Conservation (phyloP, 2,329 filamentous ascomycete species). For the Cercospora sp. region DNA sequence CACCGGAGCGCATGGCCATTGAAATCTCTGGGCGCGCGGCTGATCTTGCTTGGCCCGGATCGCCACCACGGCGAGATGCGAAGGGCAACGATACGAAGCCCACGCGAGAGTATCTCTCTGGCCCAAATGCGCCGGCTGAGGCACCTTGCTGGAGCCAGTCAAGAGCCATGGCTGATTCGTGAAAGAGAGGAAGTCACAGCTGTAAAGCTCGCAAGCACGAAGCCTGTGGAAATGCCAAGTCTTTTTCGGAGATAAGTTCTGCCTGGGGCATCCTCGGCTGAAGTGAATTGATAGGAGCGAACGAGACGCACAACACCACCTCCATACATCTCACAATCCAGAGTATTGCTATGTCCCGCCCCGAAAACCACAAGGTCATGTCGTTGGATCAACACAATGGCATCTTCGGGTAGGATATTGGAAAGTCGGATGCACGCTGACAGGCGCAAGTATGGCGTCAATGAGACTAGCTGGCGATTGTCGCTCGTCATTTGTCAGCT, state of each 20-base stretch:
- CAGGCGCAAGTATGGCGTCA: slow-evolving; percentile 10
- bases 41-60: not conserved
- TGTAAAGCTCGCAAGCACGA: not conserved
- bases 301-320: not conserved
- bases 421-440: not conserved
- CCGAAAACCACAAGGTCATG: not conserved
- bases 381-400: not conserved
- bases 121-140: not conserved
- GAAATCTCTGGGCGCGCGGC: slow-evolving; percentile 5
- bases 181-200: not conserved
- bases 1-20: not conserved
- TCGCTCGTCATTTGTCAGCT: slow-evolving; percentile 16
- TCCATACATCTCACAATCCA: not conserved
- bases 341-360: not conserved
- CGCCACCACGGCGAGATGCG: slow-evolving; percentile 9
- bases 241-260: not conserved
- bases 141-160: not conserved
- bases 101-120: not conserved
- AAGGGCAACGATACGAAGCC: not conserved
- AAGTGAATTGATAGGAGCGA: not conserved
- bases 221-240: not conserved
- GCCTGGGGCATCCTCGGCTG: not conserved
- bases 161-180: not conserved
- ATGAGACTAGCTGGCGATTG: not conserved
- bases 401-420: not conserved